Conservation (phyloP, 768 basidiomycete species). For the Obba rivulosa region DNA sequence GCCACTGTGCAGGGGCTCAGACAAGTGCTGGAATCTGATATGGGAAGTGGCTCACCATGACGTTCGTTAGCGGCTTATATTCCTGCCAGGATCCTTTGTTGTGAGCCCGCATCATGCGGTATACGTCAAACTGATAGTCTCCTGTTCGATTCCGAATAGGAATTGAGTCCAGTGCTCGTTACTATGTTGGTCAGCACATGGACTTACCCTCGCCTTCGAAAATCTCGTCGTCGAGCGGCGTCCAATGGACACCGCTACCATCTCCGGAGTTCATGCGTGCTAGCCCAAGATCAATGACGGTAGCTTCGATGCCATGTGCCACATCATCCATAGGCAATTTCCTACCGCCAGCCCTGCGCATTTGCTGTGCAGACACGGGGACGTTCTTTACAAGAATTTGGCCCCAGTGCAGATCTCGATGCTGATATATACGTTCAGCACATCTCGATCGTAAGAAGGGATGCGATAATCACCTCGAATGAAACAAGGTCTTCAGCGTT, state of each 20-base stretch:
- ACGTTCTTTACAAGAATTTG: constrained; percentile 80
- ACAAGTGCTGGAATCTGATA: too few species aligned
- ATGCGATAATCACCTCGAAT: constrained; percentile 69
- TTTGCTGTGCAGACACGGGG: constrained; percentile 24
- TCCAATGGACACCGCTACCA: constrained; percentile 55
- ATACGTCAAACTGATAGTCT: constrained; percentile 93
- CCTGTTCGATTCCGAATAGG: constrained; percentile 35
- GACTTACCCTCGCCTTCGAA: constrained; percentile 83
- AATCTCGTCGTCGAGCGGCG: constrained; percentile 80
- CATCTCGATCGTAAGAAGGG: neutral
- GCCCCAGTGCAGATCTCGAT: constrained; percentile 98
- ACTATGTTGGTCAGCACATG: neutral
- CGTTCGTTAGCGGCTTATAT: constrained; percentile 81
- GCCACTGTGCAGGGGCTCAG: constrained; percentile 83
- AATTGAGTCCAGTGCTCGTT: constrained; percentile 4
- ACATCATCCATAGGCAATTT: constrained; percentile 59
- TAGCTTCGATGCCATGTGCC: constrained; percentile 65
- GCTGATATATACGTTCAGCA: constrained; percentile 41
- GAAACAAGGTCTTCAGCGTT: constrained; percentile 73
- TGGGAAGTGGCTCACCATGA: constrained; percentile 57
- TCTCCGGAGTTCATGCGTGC: constrained; percentile 72
- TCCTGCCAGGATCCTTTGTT: constrained; percentile 64
- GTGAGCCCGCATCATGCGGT: constrained; percentile 76
- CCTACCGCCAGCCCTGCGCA: constrained; percentile 6
- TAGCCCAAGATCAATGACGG: constrained; percentile 92